A percentile compares a stretch with the other conserved stretches of the same genome.
phyloP scores from a whole-genome alignment of 1,139 yeast genomes.

The Candida tunisiensis region DNA sequence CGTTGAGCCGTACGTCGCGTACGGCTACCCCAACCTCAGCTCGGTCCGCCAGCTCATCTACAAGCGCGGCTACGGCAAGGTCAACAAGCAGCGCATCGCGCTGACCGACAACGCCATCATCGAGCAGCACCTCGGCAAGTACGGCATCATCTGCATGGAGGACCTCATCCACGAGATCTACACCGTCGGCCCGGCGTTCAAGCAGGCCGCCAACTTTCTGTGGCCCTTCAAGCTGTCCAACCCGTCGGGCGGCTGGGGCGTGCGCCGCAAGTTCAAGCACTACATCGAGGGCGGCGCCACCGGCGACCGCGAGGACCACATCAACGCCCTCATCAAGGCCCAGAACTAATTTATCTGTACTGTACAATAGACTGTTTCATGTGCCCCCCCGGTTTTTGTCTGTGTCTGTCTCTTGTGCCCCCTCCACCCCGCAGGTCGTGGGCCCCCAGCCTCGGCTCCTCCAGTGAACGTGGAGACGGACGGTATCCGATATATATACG shows the following conservation, averaged over 20 bases:
- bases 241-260: conserved; percentile 99
- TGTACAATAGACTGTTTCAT: no score
- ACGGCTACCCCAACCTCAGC: conserved; percentile 97
- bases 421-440: no score
- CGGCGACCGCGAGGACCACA: conserved; percentile 99
- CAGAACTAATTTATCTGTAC: conserved; percentile 35
- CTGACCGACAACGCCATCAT: conserved; percentile 87
- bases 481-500: no score
- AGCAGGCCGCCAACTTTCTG: conserved; percentile 99
- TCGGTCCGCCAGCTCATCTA: conserved; percentile 92
- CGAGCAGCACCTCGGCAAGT: conserved; percentile 89
- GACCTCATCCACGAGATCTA: conserved; percentile 97
- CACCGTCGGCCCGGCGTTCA: conserved; percentile 99
- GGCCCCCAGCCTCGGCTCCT: no score
- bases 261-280: conserved; percentile 97
- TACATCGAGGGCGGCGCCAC: conserved; percentile 99
- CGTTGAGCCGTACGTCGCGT: conserved; percentile 98
- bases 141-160: conserved; percentile 92
- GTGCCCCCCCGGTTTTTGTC: no score
- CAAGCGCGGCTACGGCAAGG: conserved; percentile 99
- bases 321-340: conserved; percentile 94
- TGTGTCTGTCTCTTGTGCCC: no score
- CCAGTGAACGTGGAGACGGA: no score
- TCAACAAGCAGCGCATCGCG: conserved; percentile 96
- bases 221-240: conserved; percentile 99